These are phyloP conservation scores for Rhododendron molle DNA, from an alignment of 148 eudicot species.

Conservation along the genomic window DNA sequence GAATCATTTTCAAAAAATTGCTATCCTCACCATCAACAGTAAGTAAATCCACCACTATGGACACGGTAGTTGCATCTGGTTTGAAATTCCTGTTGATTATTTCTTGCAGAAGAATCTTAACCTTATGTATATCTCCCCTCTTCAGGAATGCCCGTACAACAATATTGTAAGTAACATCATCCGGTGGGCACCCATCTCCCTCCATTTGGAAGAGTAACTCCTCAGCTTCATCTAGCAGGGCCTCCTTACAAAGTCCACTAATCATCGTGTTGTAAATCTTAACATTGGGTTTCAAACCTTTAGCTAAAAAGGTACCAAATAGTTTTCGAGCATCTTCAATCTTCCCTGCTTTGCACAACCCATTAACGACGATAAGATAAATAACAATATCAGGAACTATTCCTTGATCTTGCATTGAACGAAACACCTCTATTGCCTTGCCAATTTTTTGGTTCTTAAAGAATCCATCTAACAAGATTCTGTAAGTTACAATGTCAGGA, in stretches of 20 bases:
- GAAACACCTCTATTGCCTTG: too few relatives aligned
- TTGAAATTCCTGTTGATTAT: not conserved
- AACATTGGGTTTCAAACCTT: not conserved
- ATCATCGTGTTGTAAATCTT: not conserved
- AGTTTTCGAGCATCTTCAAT: not conserved
- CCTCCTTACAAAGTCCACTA: not conserved
- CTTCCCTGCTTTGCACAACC: not conserved
- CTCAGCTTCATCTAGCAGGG: too few relatives aligned
- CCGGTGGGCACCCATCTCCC: not conserved
- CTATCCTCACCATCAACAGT: too few relatives aligned
- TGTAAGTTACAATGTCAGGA: too few relatives aligned
- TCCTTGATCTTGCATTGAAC: not conserved
- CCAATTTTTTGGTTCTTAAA: too few relatives aligned
- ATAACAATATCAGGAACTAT: not conserved
- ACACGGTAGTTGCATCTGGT: not conserved
- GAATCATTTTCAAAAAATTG: too few relatives aligned
- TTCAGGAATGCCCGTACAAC: not conserved
- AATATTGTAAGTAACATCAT: not conserved
- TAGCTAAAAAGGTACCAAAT: not conserved
- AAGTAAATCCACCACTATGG: too few relatives aligned
- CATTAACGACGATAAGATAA: not conserved
- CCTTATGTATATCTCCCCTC: not conserved
- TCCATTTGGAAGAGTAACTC: too few relatives aligned
- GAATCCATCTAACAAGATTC: too few relatives aligned
- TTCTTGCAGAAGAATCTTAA: not conserved